Evolutionary conservation across 495 filamentous ascomycete genomes (phyloP), one percentile per base, ranked within the genome.

Genomic region (Podospora australis): DNA sequence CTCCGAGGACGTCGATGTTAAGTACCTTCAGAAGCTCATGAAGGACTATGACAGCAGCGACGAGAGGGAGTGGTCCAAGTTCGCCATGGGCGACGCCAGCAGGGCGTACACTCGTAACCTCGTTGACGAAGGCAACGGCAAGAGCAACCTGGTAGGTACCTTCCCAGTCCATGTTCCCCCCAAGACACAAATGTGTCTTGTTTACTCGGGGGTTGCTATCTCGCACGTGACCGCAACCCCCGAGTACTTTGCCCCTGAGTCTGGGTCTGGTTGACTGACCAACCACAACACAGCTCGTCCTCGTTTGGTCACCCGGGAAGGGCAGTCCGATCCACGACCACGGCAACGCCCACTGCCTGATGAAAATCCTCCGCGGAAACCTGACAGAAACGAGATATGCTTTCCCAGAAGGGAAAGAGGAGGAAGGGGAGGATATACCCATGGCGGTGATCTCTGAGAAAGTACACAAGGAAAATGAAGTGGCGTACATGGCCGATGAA

Each of bases 241-340:
- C n/a, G n/a, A n/a, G n/a, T n/a, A n/a, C n/a, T n/a, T n/a, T 36
- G n/a, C 13, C 34, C 13, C 13, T 30, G 28, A 30, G 34, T 6
- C 13, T 16, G 6, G 34, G n/a, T 16, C n/a, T n/a, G n/a, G 19
- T 36, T 19, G 34, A 48, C 41, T 30, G 25, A 48, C 19, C 19
- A 17, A 17, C 14, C 30, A 6, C n/a, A 50, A 45, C 47, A 58
- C 62, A 91, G 80, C 75, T 96, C 39, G 79, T 96, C 16, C 76
- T 96, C 9, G 90, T 95, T n/a, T 96, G 90, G 90, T 83, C 77
- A 10, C 90, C 90, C 16, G 86, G 87, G n/a, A 87, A 88, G 65
- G 79, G 79, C 17, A 89, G 82, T 58, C 80, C 80, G 1, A 86
- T 96, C 50, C 90, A 96, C 65, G 90, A 96, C 58, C 87, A 92